Evolutionary conservation across 2,329 filamentous ascomycete genomes (phyloP), one percentile per base, ranked within the genome.

Genomic region (Botrytis medusae): DNA sequence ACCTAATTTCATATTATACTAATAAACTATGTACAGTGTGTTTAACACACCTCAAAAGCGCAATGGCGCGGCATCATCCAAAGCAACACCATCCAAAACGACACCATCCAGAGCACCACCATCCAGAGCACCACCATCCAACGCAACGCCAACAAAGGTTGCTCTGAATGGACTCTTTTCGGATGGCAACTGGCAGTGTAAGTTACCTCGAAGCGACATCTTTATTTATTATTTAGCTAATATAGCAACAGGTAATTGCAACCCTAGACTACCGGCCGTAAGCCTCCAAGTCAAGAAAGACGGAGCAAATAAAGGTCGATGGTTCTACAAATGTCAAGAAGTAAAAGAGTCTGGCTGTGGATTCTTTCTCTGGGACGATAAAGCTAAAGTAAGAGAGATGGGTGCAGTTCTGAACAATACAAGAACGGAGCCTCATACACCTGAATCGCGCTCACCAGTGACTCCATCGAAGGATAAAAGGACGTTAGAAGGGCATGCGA

Each of bases 281-380:
- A 64, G 51, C 10, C 72, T 75, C 54, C 82, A 84, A 67, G 85
- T 86, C 5, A 86, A 84, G 75, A 88, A 86, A 76, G 82, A 85
- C 61, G 83, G 83, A 6, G 77, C 79, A 44, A 89, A 89, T 75
- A 82, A 86, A 67, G 86, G 86, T n/a, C 81, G 82, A 74, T 83
- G 83, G 80, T 87, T 89, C 80, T 88, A 87, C 74, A 85, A 83
- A 4, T 90, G 88, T 75, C 86, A 87, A 77, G 82, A 83, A 71
- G 77, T 82, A n/a, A 79, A 80, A 44, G 81, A 83, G 34, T 81
- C 82, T 61, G 79, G 83, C 40, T 91, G 89, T 77, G 82, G 82
- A 0, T 88, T 90, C 80, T 90, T 89, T 75, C 79, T 90, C 0
- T 90, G 87, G 87, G 83, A 86, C 12, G 84, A 87, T 22, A 85